A percentile compares a stretch with the other conserved stretches of the same genome.
phyloP scores from a whole-genome alignment of 2,329 filamentous ascomycete genomes.

The Dactylellina haptotyla region DNA sequence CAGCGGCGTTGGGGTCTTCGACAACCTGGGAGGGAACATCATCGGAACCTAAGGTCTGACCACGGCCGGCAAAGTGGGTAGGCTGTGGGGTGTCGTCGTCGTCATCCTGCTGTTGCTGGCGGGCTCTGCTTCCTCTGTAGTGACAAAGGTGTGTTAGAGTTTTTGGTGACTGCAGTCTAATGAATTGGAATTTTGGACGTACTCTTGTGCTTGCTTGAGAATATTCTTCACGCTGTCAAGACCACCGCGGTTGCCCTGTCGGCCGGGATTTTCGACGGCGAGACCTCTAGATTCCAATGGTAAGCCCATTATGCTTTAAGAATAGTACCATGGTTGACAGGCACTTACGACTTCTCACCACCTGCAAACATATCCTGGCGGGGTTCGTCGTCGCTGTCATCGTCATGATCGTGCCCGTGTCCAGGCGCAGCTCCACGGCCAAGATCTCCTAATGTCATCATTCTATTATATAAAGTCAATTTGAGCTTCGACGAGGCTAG shows the following conservation, averaged over 20 bases:
- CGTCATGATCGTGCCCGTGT: slow-evolving; percentile 66
- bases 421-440: slow-evolving; percentile 20
- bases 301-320: slow-evolving; percentile 59
- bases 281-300: slow-evolving; percentile 63
- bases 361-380: slow-evolving; percentile 80
- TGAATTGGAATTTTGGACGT: slow-evolving; percentile 37
- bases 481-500: not conserved
- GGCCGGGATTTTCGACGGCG: slow-evolving; percentile 71
- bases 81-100: slow-evolving; percentile 63
- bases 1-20: slow-evolving; percentile 67
- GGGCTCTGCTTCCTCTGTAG: slow-evolving; percentile 48
- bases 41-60: slow-evolving; percentile 81
- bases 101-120: slow-evolving; percentile 52
- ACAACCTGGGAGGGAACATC: slow-evolving; percentile 76
- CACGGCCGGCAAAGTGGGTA: slow-evolving; percentile 73
- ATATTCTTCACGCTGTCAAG: slow-evolving; percentile 67
- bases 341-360: slow-evolving; percentile 78
- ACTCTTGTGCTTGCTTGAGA: slow-evolving; percentile 73
- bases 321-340: slow-evolving; percentile 61
- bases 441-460: slow-evolving; percentile 50
- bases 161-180: not conserved
- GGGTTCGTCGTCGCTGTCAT: slow-evolving; percentile 68
- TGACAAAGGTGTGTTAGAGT: not conserved
- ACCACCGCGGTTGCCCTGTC: slow-evolving; percentile 44
- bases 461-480: not conserved